These are phyloP conservation scores for Lepidium campestre DNA, from an alignment of 441 rosid species.

Conservation along the genomic window DNA sequence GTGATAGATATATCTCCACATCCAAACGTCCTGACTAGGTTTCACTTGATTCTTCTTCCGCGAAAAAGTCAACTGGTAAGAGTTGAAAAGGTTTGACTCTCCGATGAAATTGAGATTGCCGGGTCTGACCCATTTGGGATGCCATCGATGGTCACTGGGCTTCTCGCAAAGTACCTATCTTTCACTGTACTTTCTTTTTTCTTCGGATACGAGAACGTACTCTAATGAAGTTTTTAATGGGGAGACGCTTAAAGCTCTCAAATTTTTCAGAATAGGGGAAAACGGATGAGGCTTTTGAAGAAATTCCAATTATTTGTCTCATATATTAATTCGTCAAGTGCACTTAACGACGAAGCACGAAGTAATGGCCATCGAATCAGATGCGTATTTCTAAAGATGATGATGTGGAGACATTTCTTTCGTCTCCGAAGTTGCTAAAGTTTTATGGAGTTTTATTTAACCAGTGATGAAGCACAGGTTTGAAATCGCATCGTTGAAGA, in stretches of 20 bases:
- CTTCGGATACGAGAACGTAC: neutral
- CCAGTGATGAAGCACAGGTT: neutral
- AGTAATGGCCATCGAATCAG: neutral
- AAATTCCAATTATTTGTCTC: neutral
- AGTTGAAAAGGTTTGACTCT: neutral
- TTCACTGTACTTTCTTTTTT: conserved; percentile 59
- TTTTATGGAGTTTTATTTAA: neutral
- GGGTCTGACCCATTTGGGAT: conserved; percentile 67
- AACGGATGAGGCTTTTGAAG: conserved; percentile 44
- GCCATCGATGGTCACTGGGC: conserved; percentile 61
- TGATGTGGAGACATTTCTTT: neutral
- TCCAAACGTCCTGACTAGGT: conserved; percentile 32
- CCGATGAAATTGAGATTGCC: conserved; percentile 50
- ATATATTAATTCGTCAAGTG: neutral
- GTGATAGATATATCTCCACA: neutral
- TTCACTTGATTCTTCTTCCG: neutral
- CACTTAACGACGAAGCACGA: neutral
- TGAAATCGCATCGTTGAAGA: neutral
- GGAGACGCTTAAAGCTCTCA: conserved; percentile 64
- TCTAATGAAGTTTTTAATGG: neutral
- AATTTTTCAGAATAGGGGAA: conserved; percentile 28
- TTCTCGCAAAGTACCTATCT: conserved; percentile 59
- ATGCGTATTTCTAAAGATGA: neutral
- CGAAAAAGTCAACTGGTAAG: neutral
- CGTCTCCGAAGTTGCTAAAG: neutral